Base-by-base conservation (phyloP, 768 basidiomycete species). In the Rhizopogon rudus region DNA sequence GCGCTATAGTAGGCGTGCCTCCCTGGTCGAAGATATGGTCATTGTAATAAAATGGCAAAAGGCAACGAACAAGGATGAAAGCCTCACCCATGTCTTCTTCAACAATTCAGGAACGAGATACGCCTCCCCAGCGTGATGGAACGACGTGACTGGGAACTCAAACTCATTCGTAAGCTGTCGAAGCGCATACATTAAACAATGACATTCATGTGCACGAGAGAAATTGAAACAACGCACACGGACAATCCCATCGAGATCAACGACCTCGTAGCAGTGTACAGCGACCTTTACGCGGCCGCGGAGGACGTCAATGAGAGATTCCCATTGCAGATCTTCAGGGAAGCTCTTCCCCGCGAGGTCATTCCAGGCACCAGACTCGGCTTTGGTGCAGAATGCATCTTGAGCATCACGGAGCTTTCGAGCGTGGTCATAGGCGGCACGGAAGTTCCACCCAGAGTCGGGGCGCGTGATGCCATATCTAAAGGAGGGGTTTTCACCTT, bases 41-140 rank as follows among this genome's bases (percentile, higher is more conserved):
- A 25, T 25, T 4, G 25, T 16, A 33, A 28, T 25, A 13, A n/a
- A 22, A 49, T 29, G 5, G 40, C 31, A 37, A 35, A 33, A 25
- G 25, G 25, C 25, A 25, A 25, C 41, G 20, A 33, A 43, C 22
- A 61, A 40, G 31, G 6, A 46, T 22, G 16, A 35, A 39, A 40
- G 31, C 53, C 64, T 41, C 45, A 79, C 79, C 90, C 79, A 90
- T 44, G 82, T 79, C 61, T 78, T 76, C 68, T 87, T 90, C 58
- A 96, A 72, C 5, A 88, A 67, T 43, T 87, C 84, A 1, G 92
- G 88, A 20, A 93, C 86, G 10, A 93, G 80, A 63, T 88, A 94
- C 0, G 91, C 85, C 61, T 93, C 90, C 55, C 83, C 83, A 2
- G 91, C 91, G 58, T 86, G 83, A 62, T 92, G 91, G 65, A 92